phyloP scores from a whole-genome alignment of 306 rosid genomes.

The Pyrus betulifolia region DNA sequence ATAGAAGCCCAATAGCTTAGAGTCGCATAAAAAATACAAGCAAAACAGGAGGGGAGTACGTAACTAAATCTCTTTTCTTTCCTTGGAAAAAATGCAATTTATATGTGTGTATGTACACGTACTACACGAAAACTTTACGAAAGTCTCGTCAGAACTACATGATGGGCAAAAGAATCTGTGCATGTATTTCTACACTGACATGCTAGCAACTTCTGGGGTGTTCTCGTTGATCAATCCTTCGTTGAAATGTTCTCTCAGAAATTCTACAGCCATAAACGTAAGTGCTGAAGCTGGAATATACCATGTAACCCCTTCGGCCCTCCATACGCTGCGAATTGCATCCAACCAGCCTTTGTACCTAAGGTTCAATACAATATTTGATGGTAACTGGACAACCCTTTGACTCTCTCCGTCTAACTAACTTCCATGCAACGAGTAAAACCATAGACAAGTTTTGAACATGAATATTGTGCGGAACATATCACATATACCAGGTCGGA shows the following conservation, averaged over 20 bases:
- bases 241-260: constrained; percentile 61
- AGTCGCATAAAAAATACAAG: too few relatives aligned
- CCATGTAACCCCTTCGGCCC: constrained; percentile 78
- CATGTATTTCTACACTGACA: constrained; percentile 15
- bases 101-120: not conserved
- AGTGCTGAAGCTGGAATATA: constrained; percentile 91
- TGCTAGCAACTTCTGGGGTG: constrained; percentile 31
- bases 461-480: not conserved
- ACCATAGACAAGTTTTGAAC: not conserved
- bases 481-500: too few relatives aligned
- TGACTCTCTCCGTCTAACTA: not conserved
- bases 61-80: too few relatives aligned
- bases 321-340: constrained; percentile 54
- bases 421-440: not conserved
- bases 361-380: not conserved
- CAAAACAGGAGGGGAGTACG: too few relatives aligned
- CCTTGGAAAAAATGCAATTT: not conserved
- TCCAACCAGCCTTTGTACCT: constrained; percentile 82
- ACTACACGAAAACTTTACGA: not conserved
- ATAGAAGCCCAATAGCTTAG: too few relatives aligned
- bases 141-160: not conserved
- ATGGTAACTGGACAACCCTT: not conserved
- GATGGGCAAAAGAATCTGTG: not conserved
- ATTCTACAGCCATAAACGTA: constrained; percentile 86
- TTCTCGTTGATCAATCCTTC: constrained; percentile 22